phyloP scores from a whole-genome alignment of 1,284 basidiomycete species.

The Apiotrichum montevideense region DNA sequence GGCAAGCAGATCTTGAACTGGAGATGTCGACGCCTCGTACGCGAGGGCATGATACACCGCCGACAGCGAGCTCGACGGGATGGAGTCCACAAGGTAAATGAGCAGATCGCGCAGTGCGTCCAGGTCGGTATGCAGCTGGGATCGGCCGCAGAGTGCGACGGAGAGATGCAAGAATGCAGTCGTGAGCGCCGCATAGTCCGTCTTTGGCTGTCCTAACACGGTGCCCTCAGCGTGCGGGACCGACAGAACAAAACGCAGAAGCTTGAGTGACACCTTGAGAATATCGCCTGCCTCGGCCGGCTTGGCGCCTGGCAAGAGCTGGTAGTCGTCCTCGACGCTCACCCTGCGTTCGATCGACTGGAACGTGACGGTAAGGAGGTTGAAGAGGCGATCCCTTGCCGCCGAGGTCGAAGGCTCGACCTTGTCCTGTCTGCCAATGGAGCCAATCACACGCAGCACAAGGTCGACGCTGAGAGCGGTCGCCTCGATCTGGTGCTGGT shows the following conservation, averaged over 20 bases:
- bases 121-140: constrained; percentile 8
- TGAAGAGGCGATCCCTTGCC: constrained; percentile 35
- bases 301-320: constrained; percentile 21
- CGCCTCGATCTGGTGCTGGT: constrained; percentile 24
- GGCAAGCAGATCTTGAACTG: constrained; percentile 19
- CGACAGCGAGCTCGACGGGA: constrained; percentile 5
- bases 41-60: constrained; percentile 23
- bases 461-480: constrained; percentile 28
- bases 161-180: constrained; percentile 28
- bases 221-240: constrained; percentile 19
- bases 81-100: constrained; percentile 16
- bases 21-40: constrained; percentile 21
- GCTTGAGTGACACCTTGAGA: constrained; percentile 24
- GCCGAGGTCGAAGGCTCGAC: constrained; percentile 8
- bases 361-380: constrained; percentile 31
- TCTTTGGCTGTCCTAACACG: constrained; percentile 23
- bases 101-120: constrained; percentile 28
- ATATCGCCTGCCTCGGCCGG: constrained; percentile 29
- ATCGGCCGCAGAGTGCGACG: constrained; percentile 10
- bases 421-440: constrained; percentile 15
- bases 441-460: constrained; percentile 34
- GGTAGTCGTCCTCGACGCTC: constrained; percentile 20
- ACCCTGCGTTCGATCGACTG: constrained; percentile 36
- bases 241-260: constrained; percentile 33
- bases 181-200: constrained; percentile 34